Conservation (phyloP, 208 protist species). For the Porcisia hertigi region DNA sequence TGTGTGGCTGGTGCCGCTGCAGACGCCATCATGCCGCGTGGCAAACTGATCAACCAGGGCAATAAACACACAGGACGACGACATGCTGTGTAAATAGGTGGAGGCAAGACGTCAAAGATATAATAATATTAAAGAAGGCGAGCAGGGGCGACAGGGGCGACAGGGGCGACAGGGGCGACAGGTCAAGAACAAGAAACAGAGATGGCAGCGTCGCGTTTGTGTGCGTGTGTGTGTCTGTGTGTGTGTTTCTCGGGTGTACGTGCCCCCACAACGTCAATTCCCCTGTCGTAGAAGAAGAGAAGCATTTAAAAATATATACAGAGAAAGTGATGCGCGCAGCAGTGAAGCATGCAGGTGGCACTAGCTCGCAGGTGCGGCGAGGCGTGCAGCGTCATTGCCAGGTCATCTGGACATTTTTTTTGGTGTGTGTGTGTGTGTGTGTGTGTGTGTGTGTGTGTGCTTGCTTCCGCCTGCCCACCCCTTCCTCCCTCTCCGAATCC, state of each 20-base stretch:
- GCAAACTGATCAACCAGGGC: conserved; percentile 27
- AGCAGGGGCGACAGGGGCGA: background rate
- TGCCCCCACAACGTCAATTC: background rate
- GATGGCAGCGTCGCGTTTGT: background rate
- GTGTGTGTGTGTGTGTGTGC: conserved; percentile 10
- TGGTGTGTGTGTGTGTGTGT: conserved; percentile 7
- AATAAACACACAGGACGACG: conserved; percentile 7
- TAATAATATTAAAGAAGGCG: too few relatives aligned
- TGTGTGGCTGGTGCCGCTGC: background rate
- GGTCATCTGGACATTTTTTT: background rate
- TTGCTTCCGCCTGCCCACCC: too few relatives aligned
- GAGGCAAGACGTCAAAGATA: background rate
- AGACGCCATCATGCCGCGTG: conserved; percentile 8
- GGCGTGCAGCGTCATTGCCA: background rate
- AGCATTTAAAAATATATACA: background rate
- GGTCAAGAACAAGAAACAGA: background rate
- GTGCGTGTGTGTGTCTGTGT: background rate
- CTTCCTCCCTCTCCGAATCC: too few relatives aligned
- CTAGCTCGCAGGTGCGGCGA: background rate
- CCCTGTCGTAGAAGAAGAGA: background rate
- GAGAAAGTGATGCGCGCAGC: background rate
- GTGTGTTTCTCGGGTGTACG: background rate
- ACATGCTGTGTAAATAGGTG: background rate
- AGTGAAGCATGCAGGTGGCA: too few relatives aligned
- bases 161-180: background rate